Conservation (phyloP, 148 eudicot genomes). For the Selenicereus undatus region DNA sequence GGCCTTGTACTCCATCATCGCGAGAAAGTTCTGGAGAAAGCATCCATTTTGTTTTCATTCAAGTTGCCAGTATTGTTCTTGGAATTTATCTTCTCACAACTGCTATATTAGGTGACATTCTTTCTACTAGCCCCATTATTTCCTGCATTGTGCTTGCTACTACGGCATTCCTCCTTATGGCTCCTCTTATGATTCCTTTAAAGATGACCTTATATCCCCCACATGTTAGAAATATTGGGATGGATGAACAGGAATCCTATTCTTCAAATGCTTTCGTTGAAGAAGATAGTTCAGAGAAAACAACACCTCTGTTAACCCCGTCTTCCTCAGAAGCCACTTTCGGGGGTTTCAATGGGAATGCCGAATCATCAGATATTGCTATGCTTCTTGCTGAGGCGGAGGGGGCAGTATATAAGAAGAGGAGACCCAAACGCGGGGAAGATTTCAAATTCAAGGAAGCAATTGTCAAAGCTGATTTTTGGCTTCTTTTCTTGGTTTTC, state of each 20-base stretch:
- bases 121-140: slow-evolving; percentile 32
- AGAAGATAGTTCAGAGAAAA: slow-evolving; percentile 30
- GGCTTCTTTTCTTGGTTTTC: slow-evolving; percentile 82
- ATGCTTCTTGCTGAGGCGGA: slow-evolving; percentile 82
- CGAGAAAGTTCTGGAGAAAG: slow-evolving; percentile 58
- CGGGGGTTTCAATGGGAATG: slow-evolving; percentile 39
- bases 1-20: slow-evolving; percentile 81
- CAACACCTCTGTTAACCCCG: slow-evolving; percentile 48
- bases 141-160: slow-evolving; percentile 46
- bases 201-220: slow-evolving; percentile 75
- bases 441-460: slow-evolving; percentile 78
- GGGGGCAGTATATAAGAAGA: slow-evolving; percentile 82
- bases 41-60: slow-evolving; percentile 63
- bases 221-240: slow-evolving; percentile 15
- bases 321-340: slow-evolving; percentile 43
- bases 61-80: slow-evolving; percentile 60
- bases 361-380: slow-evolving; percentile 48
- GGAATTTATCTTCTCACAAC: slow-evolving; percentile 69
- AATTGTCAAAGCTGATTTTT: slow-evolving; percentile 82
- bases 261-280: slow-evolving; percentile 30
- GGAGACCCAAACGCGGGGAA: slow-evolving; percentile 78
- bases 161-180: slow-evolving; percentile 68
- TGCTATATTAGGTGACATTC: slow-evolving; percentile 36
- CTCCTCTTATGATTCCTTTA: slow-evolving; percentile 79
- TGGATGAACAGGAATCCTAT: slow-evolving; percentile 21